A percentile compares a stretch with the other conserved stretches of the same genome.
These are phyloP conservation scores for Cladosporium sp. DNA, from an alignment of 2,329 filamentous ascomycete genomes.

Conservation along the genomic window DNA sequence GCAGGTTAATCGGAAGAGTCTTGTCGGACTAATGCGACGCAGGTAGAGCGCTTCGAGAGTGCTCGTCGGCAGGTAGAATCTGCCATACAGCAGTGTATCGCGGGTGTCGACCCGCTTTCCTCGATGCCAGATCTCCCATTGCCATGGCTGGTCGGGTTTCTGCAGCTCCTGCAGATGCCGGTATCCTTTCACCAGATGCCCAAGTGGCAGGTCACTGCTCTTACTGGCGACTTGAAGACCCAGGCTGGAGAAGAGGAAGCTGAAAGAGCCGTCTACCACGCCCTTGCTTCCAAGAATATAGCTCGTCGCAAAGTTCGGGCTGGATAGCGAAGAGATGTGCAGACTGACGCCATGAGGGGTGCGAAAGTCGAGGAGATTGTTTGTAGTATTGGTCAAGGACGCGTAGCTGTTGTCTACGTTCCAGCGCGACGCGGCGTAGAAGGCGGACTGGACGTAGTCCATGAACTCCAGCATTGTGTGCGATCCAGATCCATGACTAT, in stretches of 20 bases:
- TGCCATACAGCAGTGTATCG: conserved; percentile 70
- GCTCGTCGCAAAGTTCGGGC: conserved; percentile 89
- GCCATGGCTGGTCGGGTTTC: conserved; percentile 51
- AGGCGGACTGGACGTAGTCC: conserved; percentile 92
- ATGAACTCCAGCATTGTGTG: conserved; percentile 85
- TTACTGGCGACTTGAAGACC: conserved; percentile 67
- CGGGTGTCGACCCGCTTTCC: conserved; percentile 50
- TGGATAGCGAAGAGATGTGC: conserved; percentile 86
- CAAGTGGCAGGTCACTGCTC: conserved; percentile 74
- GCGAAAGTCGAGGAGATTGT: conserved; percentile 83
- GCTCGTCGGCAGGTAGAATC: conserved; percentile 79
- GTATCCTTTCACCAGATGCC: conserved; percentile 78
- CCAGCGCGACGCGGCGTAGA: conserved; percentile 84
- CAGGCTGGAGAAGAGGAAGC: conserved; percentile 90
- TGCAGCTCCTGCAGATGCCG: conserved; percentile 69
- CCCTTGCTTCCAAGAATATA: conserved; percentile 89
- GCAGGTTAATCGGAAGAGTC: conserved; percentile 77
- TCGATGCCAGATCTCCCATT: conserved; percentile 56
- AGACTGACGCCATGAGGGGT: conserved; percentile 83
- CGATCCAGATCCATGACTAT: conserved; percentile 14
- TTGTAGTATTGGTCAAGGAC: conserved; percentile 77
- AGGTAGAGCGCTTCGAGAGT: conserved; percentile 85
- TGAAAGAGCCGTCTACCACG: conserved; percentile 93
- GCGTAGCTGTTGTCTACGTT: conserved; percentile 90
- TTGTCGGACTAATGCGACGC: conserved; percentile 71